Percentiles rank a stretch among this genome's conserved stretches.
These are phyloP conservation scores for Cladosporium oxysporum DNA, from an alignment of 2,329 filamentous ascomycete genomes.

Conservation along the genomic window DNA sequence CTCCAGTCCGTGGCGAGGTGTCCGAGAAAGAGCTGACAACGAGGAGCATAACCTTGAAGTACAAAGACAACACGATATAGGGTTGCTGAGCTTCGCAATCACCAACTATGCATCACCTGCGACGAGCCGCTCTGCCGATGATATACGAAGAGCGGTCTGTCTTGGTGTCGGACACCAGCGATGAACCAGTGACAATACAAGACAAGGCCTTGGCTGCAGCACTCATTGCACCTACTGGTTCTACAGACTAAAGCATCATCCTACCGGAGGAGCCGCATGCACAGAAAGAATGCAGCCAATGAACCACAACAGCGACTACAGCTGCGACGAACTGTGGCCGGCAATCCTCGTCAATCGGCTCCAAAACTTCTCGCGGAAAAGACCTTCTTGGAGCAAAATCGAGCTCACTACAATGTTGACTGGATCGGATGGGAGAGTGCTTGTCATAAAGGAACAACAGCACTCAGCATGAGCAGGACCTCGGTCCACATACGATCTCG, in stretches of 20 bases:
- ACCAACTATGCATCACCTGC: neutral
- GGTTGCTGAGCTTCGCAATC: neutral
- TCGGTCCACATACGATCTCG: neutral
- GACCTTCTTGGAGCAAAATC: neutral
- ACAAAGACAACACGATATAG: neutral
- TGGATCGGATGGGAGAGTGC: neutral
- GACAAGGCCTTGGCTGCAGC: neutral
- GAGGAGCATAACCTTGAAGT: neutral
- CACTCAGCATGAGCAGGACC: neutral
- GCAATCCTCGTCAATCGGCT: neutral
- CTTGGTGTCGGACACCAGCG: neutral
- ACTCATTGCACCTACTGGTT: neutral
- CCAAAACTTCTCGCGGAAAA: neutral
- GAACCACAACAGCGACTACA: neutral
- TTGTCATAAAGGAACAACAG: neutral
- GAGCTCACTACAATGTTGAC: neutral
- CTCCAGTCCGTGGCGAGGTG: neutral
- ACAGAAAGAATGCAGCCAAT: neutral
- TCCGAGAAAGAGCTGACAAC: neutral
- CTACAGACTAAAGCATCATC: too few relatives aligned
- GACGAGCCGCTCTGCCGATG: neutral
- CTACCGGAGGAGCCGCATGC: too few relatives aligned
- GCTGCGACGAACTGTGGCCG: neutral
- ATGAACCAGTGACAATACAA: neutral
- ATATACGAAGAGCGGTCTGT: neutral